Conservation (phyloP, 2,329 filamentous ascomycete species). For the Aspergillus floridensis region DNA sequence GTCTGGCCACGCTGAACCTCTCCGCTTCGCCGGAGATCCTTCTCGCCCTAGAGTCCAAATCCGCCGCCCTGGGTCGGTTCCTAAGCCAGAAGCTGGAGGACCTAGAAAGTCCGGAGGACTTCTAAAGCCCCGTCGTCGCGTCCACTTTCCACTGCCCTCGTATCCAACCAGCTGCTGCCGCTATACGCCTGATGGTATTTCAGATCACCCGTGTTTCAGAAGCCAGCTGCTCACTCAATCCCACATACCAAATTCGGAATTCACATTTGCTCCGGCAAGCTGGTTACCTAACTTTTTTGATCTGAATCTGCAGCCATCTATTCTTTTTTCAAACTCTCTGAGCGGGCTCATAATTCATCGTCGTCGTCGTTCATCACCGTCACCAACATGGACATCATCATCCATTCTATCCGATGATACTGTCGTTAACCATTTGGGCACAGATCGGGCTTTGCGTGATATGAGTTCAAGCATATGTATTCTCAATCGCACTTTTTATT, state of each 20-base stretch:
- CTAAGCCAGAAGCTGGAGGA: constrained; percentile 41
- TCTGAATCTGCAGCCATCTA: background rate
- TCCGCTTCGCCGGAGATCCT: constrained; percentile 39
- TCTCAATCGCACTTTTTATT: too few relatives aligned
- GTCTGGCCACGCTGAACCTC: constrained; percentile 40
- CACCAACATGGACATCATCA: too few relatives aligned
- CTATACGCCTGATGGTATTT: too few relatives aligned
- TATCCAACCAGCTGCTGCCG: too few relatives aligned
- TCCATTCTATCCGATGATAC: background rate
- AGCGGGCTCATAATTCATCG: background rate
- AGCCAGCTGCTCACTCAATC: too few relatives aligned
- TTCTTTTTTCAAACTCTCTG: background rate
- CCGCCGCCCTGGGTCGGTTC: constrained; percentile 41
- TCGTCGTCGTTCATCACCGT: background rate
- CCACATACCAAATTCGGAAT: too few relatives aligned
- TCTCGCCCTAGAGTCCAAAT: constrained; percentile 44
- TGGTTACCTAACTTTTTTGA: background rate
- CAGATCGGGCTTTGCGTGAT: too few relatives aligned
- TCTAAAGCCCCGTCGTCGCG: constrained; percentile 21
- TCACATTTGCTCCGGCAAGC: background rate
- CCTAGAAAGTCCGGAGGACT: constrained; percentile 44
- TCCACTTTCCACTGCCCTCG: too few relatives aligned
- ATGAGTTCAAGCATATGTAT: too few relatives aligned
- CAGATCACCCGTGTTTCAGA: too few relatives aligned
- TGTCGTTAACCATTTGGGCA: background rate